These are phyloP conservation scores for Citrullus mucosospermus DNA, from an alignment of 306 rosid species.

Conservation along the genomic window DNA sequence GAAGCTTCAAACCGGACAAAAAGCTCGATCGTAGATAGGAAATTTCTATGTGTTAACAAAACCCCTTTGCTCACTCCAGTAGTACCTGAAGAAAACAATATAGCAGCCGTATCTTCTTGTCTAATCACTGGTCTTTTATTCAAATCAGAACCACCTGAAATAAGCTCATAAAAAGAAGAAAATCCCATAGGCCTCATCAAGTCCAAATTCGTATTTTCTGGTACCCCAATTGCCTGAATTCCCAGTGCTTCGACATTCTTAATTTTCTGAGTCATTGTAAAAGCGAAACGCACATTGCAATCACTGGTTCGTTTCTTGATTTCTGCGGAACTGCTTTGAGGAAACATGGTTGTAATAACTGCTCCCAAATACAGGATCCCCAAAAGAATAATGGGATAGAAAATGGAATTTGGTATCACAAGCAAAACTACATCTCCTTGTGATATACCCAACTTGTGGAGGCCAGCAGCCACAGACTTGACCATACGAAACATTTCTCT, in stretches of 20 bases:
- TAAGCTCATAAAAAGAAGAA: slow-evolving; percentile 26
- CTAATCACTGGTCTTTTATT: slow-evolving; percentile 35
- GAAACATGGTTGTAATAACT: slow-evolving; percentile 52
- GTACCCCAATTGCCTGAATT: slow-evolving; percentile 42
- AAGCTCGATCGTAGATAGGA: slow-evolving; percentile 47
- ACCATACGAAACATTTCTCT: slow-evolving; percentile 34
- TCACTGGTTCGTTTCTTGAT: slow-evolving; percentile 38
- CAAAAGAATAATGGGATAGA: slow-evolving; percentile 48
- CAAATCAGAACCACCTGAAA: slow-evolving; percentile 24
- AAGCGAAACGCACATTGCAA: slow-evolving; percentile 36
- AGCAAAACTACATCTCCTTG: slow-evolving; percentile 54
- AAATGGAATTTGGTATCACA: slow-evolving; percentile 62
- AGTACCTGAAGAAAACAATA: slow-evolving; percentile 78
- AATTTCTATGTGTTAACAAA: slow-evolving; percentile 47
- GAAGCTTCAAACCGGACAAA: slow-evolving; percentile 75
- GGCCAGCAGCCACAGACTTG: slow-evolving; percentile 59
- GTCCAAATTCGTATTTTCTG: slow-evolving; percentile 25
- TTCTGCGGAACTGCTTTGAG: slow-evolving; percentile 45
- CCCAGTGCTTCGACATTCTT: slow-evolving; percentile 27
- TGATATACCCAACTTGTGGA: slow-evolving; percentile 44
- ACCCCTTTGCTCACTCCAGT: slow-evolving; percentile 82
- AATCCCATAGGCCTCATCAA: slow-evolving; percentile 14
- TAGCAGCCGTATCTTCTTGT: slow-evolving; percentile 65
- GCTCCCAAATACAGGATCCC: slow-evolving; percentile 52
- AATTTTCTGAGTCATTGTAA: slow-evolving; percentile 26